Base-by-base conservation (phyloP, 129 eudicot genomes). In the Smallanthus sonchifolius region DNA sequence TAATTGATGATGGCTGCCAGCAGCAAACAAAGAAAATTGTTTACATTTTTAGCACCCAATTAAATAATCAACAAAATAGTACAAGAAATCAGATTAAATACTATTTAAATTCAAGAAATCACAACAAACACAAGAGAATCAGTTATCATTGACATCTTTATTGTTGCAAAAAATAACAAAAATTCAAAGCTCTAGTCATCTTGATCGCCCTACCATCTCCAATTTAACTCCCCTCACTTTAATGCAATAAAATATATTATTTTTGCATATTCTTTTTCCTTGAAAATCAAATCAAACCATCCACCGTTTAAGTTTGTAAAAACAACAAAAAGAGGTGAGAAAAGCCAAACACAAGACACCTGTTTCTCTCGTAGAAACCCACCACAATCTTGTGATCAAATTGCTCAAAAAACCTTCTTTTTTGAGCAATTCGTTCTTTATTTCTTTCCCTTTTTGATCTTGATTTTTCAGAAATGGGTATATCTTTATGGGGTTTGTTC, bases 271-370 rank as follows among this genome's bases (percentile, higher is more conserved):
- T 15, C 3, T 13, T 7, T 19, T 60, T 40, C 1, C 30, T 24
- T 24, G 30, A 24, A 24, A 24, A 24, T 24, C 30, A 24, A 24
- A 24, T 24, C 30, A 56, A 35, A 44, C 15, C 51, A 65, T 72
- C 82, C 82, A 65, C 86, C 67, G 76, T 72, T 67, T 72, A 14
- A 5, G 54, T 49, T 39, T 61, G 42, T 35, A 61, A 59, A 72
- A 79, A 75, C 82, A 70, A 78, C 70, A 82, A 82, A 82, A 81
- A 73, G 80, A 69, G 78, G 82, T 40, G 67, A 75, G 45, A 63
- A 73, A 78, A 68, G 77, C 87, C 85, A 86, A 83, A 76, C 80
- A 82, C 89, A 70, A 62, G 83, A 85, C 89, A 82, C 85, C 89
- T 86, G 79, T 65, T 75, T 82, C 84, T 79, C 83, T 78, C 40